Evolutionary conservation across 2,329 filamentous ascomycete species (phyloP).

Genomic region (Orbilia blumenaviensis): DNA sequence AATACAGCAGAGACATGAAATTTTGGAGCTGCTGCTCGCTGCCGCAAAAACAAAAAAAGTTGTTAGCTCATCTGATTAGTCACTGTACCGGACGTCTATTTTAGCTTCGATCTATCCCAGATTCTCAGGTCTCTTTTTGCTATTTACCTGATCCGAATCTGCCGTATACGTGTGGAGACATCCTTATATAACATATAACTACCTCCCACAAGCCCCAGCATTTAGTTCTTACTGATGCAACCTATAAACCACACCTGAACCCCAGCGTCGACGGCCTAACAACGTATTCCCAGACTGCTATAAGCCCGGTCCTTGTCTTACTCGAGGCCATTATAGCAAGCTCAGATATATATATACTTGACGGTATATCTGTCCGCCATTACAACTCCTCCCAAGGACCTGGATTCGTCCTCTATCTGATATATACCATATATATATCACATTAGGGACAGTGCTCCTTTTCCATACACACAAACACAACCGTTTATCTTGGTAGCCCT

Average conservation of each 20-base stretch:
- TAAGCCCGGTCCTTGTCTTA: constrained; percentile 24
- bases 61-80: constrained; percentile 52
- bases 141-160: constrained; percentile 31
- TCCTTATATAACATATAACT: constrained; percentile 27
- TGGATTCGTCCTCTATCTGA: constrained; percentile 20
- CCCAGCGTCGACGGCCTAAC: constrained; percentile 21
- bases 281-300: neutral
- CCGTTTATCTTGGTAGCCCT: constrained; percentile 41
- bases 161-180: constrained; percentile 49
- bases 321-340: constrained; percentile 26
- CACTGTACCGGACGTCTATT: constrained; percentile 39
- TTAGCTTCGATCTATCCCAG: constrained; percentile 46
- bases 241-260: constrained; percentile 32
- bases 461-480: constrained; percentile 16
- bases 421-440: constrained; percentile 10
- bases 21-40: constrained; percentile 1
- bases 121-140: constrained; percentile 18
- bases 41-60: constrained; percentile 21
- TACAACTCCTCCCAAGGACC: constrained; percentile 49
- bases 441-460: constrained; percentile 21
- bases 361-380: constrained; percentile 29
- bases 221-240: constrained; percentile 15
- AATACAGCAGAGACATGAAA: constrained; percentile 10
- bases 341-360: constrained; percentile 43
- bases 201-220: constrained; percentile 1